Evolutionary conservation across 116 monocot species (phyloP).

Genomic region (Cymodocea nodosa): DNA sequence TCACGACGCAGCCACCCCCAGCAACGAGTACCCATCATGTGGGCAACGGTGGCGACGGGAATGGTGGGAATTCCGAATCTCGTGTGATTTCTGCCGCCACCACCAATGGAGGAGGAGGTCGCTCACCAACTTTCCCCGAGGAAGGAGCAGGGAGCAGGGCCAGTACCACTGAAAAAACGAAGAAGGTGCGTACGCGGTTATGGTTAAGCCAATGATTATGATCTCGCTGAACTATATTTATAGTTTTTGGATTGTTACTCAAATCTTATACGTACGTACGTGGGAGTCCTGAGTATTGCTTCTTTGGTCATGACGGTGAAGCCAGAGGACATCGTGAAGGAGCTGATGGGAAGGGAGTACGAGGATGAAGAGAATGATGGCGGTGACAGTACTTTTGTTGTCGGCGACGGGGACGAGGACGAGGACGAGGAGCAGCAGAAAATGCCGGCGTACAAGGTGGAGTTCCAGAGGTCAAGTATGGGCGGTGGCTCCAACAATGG

Average conservation of each 20-base stretch:
- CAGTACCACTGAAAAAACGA: not conserved
- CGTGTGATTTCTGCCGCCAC: not conserved
- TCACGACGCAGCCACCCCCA: conserved; percentile 9
- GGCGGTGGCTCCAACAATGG: conserved; percentile 3
- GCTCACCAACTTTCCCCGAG: not conserved
- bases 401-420: conserved; percentile 33
- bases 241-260: too few relatives aligned
- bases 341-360: conserved; percentile 29
- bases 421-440: conserved; percentile 35
- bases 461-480: conserved; percentile 37
- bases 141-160: conserved; percentile 2
- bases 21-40: not conserved
- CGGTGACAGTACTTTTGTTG: conserved; percentile 7
- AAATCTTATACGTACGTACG: too few relatives aligned
- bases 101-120: conserved; percentile 16
- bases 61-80: not conserved
- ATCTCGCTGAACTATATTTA: too few relatives aligned
- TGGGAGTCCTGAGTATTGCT: conserved; percentile 2
- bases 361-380: conserved; percentile 15
- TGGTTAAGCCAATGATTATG: too few relatives aligned
- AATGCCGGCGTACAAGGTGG: conserved; percentile 55
- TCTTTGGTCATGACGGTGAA: conserved; percentile 22
- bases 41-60: not conserved
- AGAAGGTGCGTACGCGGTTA: conserved; percentile 21
- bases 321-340: conserved; percentile 75